Evolutionary conservation across 352 stramenopile genomes (phyloP).

Genomic region (Thraustochytrium aureum): DNA sequence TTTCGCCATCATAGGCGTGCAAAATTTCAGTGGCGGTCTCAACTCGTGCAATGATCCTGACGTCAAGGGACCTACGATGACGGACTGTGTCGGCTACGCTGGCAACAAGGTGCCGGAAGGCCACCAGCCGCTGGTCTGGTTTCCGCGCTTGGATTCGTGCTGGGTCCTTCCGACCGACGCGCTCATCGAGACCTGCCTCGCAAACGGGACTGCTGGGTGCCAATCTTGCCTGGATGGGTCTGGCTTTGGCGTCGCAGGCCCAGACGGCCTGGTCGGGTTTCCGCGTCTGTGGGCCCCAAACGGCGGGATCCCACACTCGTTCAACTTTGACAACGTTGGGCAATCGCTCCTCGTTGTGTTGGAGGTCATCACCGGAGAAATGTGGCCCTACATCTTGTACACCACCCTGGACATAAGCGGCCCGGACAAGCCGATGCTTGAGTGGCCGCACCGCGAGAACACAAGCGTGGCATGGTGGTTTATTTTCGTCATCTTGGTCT

Average conservation of each 20-base stretch:
- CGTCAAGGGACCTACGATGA: conserved; percentile 56
- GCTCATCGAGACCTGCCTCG: conserved; percentile 26
- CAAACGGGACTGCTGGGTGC: conserved; percentile 12
- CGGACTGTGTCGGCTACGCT: conserved; percentile 18
- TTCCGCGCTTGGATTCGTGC: conserved; percentile 5
- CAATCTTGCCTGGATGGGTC: conserved; percentile 28
- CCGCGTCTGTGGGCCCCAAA: conserved; percentile 36
- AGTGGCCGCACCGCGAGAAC: conserved; percentile 69
- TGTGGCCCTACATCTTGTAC: conserved; percentile 61
- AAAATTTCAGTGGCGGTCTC: conserved; percentile 87
- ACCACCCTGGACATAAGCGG: conserved; percentile 57
- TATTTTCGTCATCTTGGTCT: conserved; percentile 77
- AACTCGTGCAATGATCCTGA: conserved; percentile 70
- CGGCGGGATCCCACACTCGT: conserved; percentile 7
- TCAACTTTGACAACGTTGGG: conserved; percentile 60
- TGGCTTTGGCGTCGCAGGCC: no score
- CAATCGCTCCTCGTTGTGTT: conserved; percentile 58
- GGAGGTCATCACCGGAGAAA: conserved; percentile 59
- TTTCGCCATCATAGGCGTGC: conserved; percentile 92
- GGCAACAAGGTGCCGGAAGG: neutral
- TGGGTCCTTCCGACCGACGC: conserved; percentile 24
- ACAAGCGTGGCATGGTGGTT: conserved; percentile 66
- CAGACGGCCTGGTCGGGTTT: no score
- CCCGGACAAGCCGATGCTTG: conserved; percentile 46
- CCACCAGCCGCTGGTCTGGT: no score